Evolutionary conservation across 2,329 filamentous ascomycete species (phyloP).

Genomic region (Aureobasidium sp.): DNA sequence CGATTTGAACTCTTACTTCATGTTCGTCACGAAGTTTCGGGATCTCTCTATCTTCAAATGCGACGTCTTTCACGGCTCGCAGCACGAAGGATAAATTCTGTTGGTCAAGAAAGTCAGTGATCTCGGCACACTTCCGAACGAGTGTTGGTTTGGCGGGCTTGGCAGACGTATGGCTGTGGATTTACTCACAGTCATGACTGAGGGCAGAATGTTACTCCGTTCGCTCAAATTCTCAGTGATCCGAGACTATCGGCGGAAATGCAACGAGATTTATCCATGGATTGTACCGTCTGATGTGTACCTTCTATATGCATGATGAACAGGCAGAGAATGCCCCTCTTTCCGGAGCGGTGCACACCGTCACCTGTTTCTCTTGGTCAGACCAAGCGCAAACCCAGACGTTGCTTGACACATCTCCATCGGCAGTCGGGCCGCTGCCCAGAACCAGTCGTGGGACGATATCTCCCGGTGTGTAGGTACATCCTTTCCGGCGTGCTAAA

Average conservation of each 20-base stretch:
- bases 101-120: background rate
- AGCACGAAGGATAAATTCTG: slow-evolving; percentile 80
- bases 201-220: background rate
- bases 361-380: background rate
- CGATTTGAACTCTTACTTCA: slow-evolving; percentile 70
- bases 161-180: background rate
- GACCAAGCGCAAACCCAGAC: background rate
- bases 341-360: background rate
- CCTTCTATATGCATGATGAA: background rate
- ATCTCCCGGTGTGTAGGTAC: background rate
- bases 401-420: slow-evolving; percentile 3
- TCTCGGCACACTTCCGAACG: background rate
- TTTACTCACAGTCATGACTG: background rate
- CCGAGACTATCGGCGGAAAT: background rate
- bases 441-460: background rate
- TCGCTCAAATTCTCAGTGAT: background rate
- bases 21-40: slow-evolving; percentile 56
- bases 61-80: slow-evolving; percentile 62
- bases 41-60: slow-evolving; percentile 66
- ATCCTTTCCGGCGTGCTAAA: background rate
- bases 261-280: background rate
- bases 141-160: background rate
- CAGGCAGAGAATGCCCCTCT: background rate
- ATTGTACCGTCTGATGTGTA: background rate
- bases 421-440: slow-evolving; percentile 6